Evolutionary conservation across 768 basidiomycete species (phyloP).

Genomic region (Calvatia gigantea): DNA sequence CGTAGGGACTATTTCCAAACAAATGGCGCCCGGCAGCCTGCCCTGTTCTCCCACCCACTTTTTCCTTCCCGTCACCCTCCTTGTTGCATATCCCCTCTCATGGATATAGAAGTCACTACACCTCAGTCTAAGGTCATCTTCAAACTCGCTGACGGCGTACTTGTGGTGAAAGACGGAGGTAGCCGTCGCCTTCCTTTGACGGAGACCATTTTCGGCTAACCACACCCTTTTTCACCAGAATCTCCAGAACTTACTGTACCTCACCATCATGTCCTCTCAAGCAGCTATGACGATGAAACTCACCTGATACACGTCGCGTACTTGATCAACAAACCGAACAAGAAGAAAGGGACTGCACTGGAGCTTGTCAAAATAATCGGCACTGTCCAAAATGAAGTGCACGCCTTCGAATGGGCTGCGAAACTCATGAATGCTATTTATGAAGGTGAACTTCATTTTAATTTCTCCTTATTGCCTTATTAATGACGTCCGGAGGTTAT

Average conservation of each 20-base stretch:
- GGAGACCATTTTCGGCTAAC: background rate
- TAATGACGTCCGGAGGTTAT: conserved; percentile 21
- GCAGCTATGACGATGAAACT: conserved; percentile 31
- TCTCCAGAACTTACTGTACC: conserved; percentile 15
- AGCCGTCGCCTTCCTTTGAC: background rate
- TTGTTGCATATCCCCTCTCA: background rate
- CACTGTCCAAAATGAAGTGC: conserved; percentile 23
- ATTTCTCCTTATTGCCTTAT: background rate
- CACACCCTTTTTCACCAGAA: background rate
- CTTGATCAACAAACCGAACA: conserved; percentile 38
- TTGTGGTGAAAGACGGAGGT: conserved; percentile 13
- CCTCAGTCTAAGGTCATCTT: conserved; percentile 1
- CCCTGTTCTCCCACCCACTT: conserved; percentile 3
- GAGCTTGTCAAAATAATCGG: conserved; percentile 39
- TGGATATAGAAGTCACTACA: conserved; percentile 4
- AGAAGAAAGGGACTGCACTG: conserved; percentile 35
- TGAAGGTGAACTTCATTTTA: conserved; percentile 40
- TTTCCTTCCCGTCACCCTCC: background rate
- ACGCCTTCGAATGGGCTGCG: conserved; percentile 49
- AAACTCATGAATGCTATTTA: conserved; percentile 57
- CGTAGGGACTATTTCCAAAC: conserved; percentile 10
- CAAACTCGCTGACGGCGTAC: conserved; percentile 8
- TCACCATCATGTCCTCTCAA: conserved; percentile 52
- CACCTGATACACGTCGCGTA: conserved; percentile 46
- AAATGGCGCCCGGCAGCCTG: conserved; percentile 7